Percentiles rank a stretch among this genome's conserved stretches.
Evolutionary conservation across 352 stramenopile genomes (phyloP).

Genomic region (Pythium brassicae): DNA sequence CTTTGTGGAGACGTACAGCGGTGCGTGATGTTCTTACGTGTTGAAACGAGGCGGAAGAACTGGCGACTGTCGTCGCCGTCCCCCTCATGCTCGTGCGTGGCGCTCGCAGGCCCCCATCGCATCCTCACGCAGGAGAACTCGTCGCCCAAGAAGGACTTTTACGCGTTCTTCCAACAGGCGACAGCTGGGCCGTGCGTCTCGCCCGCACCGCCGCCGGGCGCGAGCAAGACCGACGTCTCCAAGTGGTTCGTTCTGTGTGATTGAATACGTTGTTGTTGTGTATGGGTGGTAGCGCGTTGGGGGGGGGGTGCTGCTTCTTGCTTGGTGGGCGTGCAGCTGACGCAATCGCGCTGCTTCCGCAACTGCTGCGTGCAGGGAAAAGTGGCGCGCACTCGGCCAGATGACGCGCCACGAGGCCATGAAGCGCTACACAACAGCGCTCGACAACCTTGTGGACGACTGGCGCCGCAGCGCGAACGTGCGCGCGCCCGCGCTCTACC

Average conservation of each 20-base stretch:
- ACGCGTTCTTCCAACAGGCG: conserved; percentile 75
- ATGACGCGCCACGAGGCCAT: conserved; percentile 77
- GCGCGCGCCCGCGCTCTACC: conserved; percentile 14
- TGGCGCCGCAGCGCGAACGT: conserved; percentile 62
- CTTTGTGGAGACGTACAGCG: conserved; percentile 81
- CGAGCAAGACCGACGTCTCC: conserved; percentile 49
- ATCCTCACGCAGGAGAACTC: conserved; percentile 73
- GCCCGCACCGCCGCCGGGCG: conserved; percentile 22
- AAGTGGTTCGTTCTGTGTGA: conserved; percentile 30
- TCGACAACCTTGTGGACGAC: conserved; percentile 81
- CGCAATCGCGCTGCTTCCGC: neutral
- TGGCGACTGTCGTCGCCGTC: neutral
- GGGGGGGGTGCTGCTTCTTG: too few relatives aligned
- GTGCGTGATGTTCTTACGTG: conserved; percentile 2
- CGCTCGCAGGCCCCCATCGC: conserved; percentile 44
- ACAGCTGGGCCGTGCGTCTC: conserved; percentile 51
- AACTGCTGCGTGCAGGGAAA: conserved; percentile 28
- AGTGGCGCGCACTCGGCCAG: conserved; percentile 62
- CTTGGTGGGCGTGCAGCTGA: neutral
- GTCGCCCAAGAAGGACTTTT: conserved; percentile 73
- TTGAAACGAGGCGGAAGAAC: neutral
- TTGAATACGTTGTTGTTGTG: neutral
- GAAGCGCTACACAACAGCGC: conserved; percentile 65
- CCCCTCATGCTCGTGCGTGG: neutral
- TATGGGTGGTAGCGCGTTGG: neutral